Evolutionary conservation across 352 stramenopile species (phyloP).

Genomic region (Pilasporangium apinafurcum): DNA sequence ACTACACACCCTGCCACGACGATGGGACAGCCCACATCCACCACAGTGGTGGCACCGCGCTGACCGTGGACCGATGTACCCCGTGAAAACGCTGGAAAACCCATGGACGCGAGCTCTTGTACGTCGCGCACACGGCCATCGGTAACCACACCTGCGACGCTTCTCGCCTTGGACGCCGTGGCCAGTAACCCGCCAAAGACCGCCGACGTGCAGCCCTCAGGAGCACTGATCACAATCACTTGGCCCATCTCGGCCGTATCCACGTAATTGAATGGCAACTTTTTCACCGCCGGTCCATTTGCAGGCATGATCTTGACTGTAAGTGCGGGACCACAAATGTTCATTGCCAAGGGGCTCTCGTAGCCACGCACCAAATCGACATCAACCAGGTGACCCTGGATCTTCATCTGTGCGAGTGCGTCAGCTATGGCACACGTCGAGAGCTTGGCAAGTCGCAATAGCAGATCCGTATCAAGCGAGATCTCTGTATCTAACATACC

Average conservation of each 20-base stretch:
- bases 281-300: slow-evolving; percentile 50
- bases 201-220: slow-evolving; percentile 32
- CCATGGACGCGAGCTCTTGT: slow-evolving; percentile 59
- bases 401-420: slow-evolving; percentile 67
- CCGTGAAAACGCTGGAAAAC: slow-evolving; percentile 61
- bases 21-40: slow-evolving; percentile 60
- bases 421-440: slow-evolving; percentile 79
- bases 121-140: slow-evolving; percentile 73
- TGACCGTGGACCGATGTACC: slow-evolving; percentile 73
- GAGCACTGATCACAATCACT: slow-evolving; percentile 75
- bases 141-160: slow-evolving; percentile 58
- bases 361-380: slow-evolving; percentile 64
- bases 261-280: slow-evolving; percentile 73
- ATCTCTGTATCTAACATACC: slow-evolving; percentile 67
- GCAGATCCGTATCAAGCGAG: slow-evolving; percentile 48
- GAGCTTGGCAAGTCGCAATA: slow-evolving; percentile 67
- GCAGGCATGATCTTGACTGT: slow-evolving; percentile 72
- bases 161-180: slow-evolving; percentile 61
- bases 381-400: slow-evolving; percentile 74
- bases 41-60: slow-evolving; percentile 48
- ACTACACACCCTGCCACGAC: slow-evolving; percentile 73
- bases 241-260: slow-evolving; percentile 68
- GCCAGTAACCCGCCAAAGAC: slow-evolving; percentile 73
- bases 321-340: slow-evolving; percentile 71
- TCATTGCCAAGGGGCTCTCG: slow-evolving; percentile 40